Percentiles rank a stretch among this genome's conserved stretches.
phyloP scores from a whole-genome alignment of 2,329 filamentous ascomycete genomes.

The Xylariaceae sp. region DNA sequence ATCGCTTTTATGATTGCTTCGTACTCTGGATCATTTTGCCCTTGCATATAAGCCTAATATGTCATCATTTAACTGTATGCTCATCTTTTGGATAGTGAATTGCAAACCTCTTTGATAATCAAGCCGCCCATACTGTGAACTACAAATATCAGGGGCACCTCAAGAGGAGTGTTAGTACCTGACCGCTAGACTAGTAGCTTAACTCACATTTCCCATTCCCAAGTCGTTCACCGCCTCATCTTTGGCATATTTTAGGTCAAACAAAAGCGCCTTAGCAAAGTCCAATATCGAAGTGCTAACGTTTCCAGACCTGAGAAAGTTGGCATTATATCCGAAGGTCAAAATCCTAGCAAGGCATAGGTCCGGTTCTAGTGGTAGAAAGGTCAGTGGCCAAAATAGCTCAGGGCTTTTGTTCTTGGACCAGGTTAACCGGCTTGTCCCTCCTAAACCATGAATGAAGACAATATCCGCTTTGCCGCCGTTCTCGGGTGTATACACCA shows the following conservation, averaged over 20 bases:
- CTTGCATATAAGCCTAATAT: constrained; percentile 26
- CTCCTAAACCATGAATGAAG: constrained; percentile 34
- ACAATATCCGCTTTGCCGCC: constrained; percentile 26
- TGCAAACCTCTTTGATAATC: constrained; percentile 26
- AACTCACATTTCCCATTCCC: constrained; percentile 6
- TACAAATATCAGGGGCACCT: constrained; percentile 26
- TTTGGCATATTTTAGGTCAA: constrained; percentile 25
- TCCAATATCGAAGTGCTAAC: constrained; percentile 25
- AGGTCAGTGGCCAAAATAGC: constrained; percentile 31
- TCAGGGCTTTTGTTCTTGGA: constrained; percentile 22
- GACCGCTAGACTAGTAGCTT: too few relatives aligned
- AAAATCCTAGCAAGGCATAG: constrained; percentile 26
- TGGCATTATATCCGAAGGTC: constrained; percentile 33
- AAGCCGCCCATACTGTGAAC: constrained; percentile 31
- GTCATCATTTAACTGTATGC: too few relatives aligned
- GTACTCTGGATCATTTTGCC: constrained; percentile 24
- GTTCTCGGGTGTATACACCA: constrained; percentile 17
- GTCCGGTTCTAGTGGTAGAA: constrained; percentile 28
- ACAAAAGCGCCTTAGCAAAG: too few relatives aligned
- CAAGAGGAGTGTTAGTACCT: too few relatives aligned
- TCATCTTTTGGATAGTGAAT: too few relatives aligned
- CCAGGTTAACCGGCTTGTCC: constrained; percentile 31
- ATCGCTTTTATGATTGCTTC: constrained; percentile 24
- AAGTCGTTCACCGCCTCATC: constrained; percentile 21
- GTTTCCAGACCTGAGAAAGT: constrained; percentile 19